Evolutionary conservation across 345 rosid species (phyloP), one percentile per base, ranked within the genome.

Genomic region (Populus tremula): DNA sequence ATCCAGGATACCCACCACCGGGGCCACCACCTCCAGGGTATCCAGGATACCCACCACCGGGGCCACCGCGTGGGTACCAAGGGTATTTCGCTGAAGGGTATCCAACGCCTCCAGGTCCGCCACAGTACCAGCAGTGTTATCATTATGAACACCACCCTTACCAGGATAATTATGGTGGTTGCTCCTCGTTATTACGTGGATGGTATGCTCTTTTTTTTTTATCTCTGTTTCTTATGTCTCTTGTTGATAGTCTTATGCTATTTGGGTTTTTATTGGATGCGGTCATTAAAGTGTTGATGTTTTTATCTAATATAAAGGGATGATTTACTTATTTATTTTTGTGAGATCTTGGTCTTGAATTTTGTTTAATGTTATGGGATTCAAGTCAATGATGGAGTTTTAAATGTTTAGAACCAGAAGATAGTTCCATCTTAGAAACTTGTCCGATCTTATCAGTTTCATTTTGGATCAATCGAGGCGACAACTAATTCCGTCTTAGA

Each of bases 81-180:
- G 96, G 96, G 54, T 93, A 93, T 82, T 93, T 93, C 78, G 80
- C 84, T 7, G 88, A 83, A 77, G 92, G 91, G 50, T 86, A 86
- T 75, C 91, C 88, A 14, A 88, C 89, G 1, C 88, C 82, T 0
- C 88, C 88, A 10, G 86, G 85, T 33, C 90, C 80, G 4, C 91
- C 87, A 12, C 89, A 83, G 54, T 83, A 81, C 25, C 83, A 82
- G 74, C 81, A 81, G 27, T n/a, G 63, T 41, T 80, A 82, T 75
- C 84, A 84, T 61, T 84, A 90, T 70, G 87, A 88, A 9, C 93
- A 91, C 74, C 80, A 91, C 62, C 87, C 86, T 76, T 78, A 84
- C 79, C 85, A 89, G 63, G 83, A 81, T 9, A 41, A 85, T 70
- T 86, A 84, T 38, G 87, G 82, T 77, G 92, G 92, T 27, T 90